A percentile compares a stretch with the other conserved stretches of the same genome.
phyloP scores from a whole-genome alignment of 192 early-diverging fungal genomes.

The Borealophlyctis nickersoniae region DNA sequence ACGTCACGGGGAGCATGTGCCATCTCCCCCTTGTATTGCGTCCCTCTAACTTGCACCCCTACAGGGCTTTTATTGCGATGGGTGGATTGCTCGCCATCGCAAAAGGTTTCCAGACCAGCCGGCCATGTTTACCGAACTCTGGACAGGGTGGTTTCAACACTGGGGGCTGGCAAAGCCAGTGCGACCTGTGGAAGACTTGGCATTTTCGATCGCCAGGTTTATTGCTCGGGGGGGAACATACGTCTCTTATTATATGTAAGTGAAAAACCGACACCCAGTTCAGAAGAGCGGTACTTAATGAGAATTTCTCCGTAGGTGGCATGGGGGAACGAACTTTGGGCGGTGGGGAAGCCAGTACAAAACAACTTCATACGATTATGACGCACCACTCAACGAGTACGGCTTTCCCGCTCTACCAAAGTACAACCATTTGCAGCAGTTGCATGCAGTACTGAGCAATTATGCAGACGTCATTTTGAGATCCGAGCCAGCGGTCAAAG shows the following conservation, averaged over 20 bases:
- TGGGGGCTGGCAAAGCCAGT: slow-evolving; percentile 45
- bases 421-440: slow-evolving; percentile 24
- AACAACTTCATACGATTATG: slow-evolving; percentile 52
- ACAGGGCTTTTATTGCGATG: slow-evolving; percentile 57
- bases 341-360: slow-evolving; percentile 22
- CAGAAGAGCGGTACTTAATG: no score
- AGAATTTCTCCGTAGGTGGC: slow-evolving; percentile 48
- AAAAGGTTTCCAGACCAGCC: slow-evolving; percentile 38
- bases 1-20: neutral
- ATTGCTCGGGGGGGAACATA: slow-evolving; percentile 57
- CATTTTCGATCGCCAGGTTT: slow-evolving; percentile 55
- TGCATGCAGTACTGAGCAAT: slow-evolving; percentile 20
- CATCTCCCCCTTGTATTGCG: neutral
- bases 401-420: slow-evolving; percentile 34
- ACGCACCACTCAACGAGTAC: slow-evolving; percentile 47
- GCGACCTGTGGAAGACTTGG: slow-evolving; percentile 54
- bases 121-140: slow-evolving; percentile 56
- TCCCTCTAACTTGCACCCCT: slow-evolving; percentile 29
- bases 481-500: neutral
- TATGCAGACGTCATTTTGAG: slow-evolving; percentile 4
- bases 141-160: slow-evolving; percentile 61
- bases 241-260: slow-evolving; percentile 51
- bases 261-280: no score
- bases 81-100: slow-evolving; percentile 31
- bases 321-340: slow-evolving; percentile 70